Evolutionary conservation across 768 basidiomycete species (phyloP).

Genomic region (Collybia nuda): DNA sequence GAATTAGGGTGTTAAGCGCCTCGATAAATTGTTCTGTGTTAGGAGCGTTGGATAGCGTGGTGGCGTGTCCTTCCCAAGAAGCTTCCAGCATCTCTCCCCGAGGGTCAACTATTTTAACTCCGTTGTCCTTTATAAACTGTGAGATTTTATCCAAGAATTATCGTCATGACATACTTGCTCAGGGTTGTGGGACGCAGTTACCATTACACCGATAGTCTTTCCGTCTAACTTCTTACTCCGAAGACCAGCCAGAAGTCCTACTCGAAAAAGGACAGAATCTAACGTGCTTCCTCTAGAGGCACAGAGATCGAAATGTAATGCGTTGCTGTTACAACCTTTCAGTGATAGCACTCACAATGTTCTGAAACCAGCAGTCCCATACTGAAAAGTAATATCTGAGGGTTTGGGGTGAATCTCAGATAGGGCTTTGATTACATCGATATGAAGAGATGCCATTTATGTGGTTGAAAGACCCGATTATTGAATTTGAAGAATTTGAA

Average conservation of each 20-base stretch:
- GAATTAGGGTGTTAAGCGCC: slow-evolving; percentile 62
- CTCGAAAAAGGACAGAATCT: slow-evolving; percentile 92
- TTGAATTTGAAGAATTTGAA: too few relatives aligned
- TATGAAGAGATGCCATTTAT: slow-evolving; percentile 38
- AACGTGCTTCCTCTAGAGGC: slow-evolving; percentile 59
- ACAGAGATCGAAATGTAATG: slow-evolving; percentile 9
- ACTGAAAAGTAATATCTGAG: slow-evolving; percentile 67
- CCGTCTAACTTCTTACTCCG: slow-evolving; percentile 92
- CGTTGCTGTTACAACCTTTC: slow-evolving; percentile 9
- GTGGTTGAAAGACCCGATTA: too few relatives aligned
- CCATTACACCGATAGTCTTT: slow-evolving; percentile 94
- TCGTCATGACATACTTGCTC: slow-evolving; percentile 60
- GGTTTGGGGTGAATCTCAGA: slow-evolving; percentile 73
- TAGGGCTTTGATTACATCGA: slow-evolving; percentile 46
- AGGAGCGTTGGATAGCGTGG: slow-evolving; percentile 79
- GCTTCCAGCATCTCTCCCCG: slow-evolving; percentile 96
- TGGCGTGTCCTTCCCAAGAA: slow-evolving; percentile 90
- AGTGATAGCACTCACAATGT: slow-evolving; percentile 61
- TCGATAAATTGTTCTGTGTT: slow-evolving; percentile 72
- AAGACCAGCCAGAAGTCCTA: slow-evolving; percentile 86
- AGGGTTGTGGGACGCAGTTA: slow-evolving; percentile 99
- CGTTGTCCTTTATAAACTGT: slow-evolving; percentile 77
- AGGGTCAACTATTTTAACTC: slow-evolving; percentile 97
- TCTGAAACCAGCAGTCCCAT: slow-evolving; percentile 95
- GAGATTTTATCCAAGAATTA: slow-evolving; percentile 5